Conservation (phyloP, 2,329 filamentous ascomycete species). For the Aspergillus ochraceoroseus region DNA sequence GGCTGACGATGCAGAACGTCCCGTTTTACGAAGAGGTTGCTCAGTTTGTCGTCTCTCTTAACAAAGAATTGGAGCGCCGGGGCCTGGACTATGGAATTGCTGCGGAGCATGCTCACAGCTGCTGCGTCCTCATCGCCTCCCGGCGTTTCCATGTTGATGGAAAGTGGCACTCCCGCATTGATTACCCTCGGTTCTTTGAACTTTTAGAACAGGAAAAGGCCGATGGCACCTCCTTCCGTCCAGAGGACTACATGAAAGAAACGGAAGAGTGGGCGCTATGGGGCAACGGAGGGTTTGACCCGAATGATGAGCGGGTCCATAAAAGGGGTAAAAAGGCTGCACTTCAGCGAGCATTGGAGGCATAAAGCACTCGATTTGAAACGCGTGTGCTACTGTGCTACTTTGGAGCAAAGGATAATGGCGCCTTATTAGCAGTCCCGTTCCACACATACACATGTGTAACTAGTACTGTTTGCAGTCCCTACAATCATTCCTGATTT, state of each 20-base stretch:
- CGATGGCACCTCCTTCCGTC: slow-evolving; percentile 64
- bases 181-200: slow-evolving; percentile 84
- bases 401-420: too few relatives aligned
- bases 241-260: slow-evolving; percentile 85
- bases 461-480: too few relatives aligned
- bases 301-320: slow-evolving; percentile 79
- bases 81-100: slow-evolving; percentile 84
- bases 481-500: too few relatives aligned
- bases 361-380: background rate
- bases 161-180: slow-evolving; percentile 86
- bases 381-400: too few relatives aligned
- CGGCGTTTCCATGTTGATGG: slow-evolving; percentile 70
- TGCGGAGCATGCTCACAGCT: slow-evolving; percentile 91
- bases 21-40: slow-evolving; percentile 90
- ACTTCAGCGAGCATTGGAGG: slow-evolving; percentile 6
- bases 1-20: slow-evolving; percentile 94
- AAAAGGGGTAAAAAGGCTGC: slow-evolving; percentile 63
- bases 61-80: slow-evolving; percentile 61
- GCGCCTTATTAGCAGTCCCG: too few relatives aligned
- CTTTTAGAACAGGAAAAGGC: slow-evolving; percentile 61
- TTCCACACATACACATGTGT: too few relatives aligned
- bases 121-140: slow-evolving; percentile 82
- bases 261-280: slow-evolving; percentile 93
- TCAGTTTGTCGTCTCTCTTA: slow-evolving; percentile 72
- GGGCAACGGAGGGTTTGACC: slow-evolving; percentile 93